These are phyloP conservation scores for Penicillium steckii DNA, from an alignment of 495 filamentous ascomycete genomes.

Conservation along the genomic window DNA sequence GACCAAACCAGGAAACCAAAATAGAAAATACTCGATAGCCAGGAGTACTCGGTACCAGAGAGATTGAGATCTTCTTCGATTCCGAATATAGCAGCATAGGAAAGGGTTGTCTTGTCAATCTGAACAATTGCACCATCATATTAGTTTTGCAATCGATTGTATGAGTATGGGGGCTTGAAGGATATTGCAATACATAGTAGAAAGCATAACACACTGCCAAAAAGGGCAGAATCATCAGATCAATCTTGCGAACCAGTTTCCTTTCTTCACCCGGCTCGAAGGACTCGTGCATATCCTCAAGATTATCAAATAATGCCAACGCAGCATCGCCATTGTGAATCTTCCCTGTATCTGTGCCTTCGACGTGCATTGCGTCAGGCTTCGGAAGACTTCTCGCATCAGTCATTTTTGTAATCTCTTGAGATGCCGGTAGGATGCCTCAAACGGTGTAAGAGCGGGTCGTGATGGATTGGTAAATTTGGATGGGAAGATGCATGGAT, in stretches of 20 bases:
- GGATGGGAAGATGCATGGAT: background rate
- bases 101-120: constrained; percentile 56
- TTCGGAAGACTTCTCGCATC: no score
- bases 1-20: constrained; percentile 52
- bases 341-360: constrained; percentile 20
- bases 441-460: background rate
- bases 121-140: constrained; percentile 31
- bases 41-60: constrained; percentile 49
- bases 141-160: background rate
- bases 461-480: background rate
- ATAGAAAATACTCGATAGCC: constrained; percentile 54
- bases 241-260: constrained; percentile 47
- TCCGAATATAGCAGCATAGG: constrained; percentile 56
- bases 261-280: constrained; percentile 41
- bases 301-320: constrained; percentile 27
- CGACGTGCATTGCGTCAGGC: constrained; percentile 10
- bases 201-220: constrained; percentile 52
- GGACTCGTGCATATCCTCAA: constrained; percentile 28
- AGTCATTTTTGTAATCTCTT: no score
- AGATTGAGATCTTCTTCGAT: constrained; percentile 47
- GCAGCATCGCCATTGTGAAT: constrained; percentile 34
- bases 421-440: no score
- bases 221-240: constrained; percentile 36
- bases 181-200: constrained; percentile 34
- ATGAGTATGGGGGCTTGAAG: no score